Percentiles rank a stretch among this genome's conserved stretches.
Conservation (phyloP, 1,284 basidiomycete species). For the Ustilago nuda region DNA sequence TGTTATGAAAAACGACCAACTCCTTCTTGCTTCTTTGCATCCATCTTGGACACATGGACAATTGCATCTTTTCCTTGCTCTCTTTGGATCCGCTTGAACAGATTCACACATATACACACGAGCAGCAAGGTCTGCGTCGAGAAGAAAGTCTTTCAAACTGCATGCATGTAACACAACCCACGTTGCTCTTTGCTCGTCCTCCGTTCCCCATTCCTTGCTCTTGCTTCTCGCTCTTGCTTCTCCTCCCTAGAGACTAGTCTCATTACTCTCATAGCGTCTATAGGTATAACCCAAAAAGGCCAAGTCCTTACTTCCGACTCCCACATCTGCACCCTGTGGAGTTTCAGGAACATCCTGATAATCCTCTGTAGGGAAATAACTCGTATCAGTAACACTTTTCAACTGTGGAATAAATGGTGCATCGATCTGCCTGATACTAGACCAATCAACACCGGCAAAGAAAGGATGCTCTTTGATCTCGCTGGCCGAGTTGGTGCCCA, state of each 20-base stretch:
- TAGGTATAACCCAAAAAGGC: slow-evolving; percentile 68
- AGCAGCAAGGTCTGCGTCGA: too few species aligned
- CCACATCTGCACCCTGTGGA: slow-evolving; percentile 61
- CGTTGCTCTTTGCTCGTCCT: too few species aligned
- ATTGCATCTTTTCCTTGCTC: too few species aligned
- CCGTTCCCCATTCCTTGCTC: too few species aligned
- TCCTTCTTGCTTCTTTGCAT: background rate
- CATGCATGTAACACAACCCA: too few species aligned
- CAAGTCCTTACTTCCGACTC: slow-evolving; percentile 64
- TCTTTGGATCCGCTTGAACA: too few species aligned
- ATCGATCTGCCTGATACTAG: slow-evolving; percentile 87
- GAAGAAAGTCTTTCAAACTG: too few species aligned
- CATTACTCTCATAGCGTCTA: slow-evolving; percentile 66
- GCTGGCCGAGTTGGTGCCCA: slow-evolving; percentile 76
- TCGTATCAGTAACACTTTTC: slow-evolving; percentile 85
- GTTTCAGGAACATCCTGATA: slow-evolving; percentile 82
- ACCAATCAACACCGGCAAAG: slow-evolving; percentile 97
- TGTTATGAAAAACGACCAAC: background rate
- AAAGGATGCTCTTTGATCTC: slow-evolving; percentile 95
- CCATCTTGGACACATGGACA: too few species aligned
- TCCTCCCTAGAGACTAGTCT: slow-evolving; percentile 40
- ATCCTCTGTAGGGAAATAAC: slow-evolving; percentile 97
- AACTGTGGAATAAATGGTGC: slow-evolving; percentile 95
- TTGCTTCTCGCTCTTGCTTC: too few species aligned
- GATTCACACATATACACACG: too few species aligned